Evolutionary conservation across 768 basidiomycete species (phyloP).

Genomic region (Leccinum fibrillosum): DNA sequence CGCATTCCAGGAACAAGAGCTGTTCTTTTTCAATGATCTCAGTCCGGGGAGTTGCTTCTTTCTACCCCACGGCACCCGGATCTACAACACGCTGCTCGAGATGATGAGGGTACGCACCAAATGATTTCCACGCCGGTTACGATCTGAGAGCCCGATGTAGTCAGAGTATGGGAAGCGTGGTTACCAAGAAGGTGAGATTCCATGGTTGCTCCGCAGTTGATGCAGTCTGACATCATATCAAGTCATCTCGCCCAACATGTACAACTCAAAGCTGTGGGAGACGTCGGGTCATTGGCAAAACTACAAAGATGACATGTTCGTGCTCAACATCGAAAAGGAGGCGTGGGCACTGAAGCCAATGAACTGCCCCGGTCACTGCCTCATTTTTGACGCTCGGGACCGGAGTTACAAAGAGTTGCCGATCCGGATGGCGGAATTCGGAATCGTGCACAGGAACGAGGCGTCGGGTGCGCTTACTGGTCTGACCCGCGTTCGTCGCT

Average conservation of each 20-base stretch:
- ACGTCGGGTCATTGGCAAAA: conserved; percentile 98
- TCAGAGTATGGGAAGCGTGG: conserved; percentile 92
- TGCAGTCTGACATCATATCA: conserved; percentile 10
- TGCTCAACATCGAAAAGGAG: conserved; percentile 92
- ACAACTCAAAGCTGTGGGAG: conserved; percentile 94
- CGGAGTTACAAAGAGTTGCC: conserved; percentile 94
- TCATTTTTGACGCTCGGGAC: conserved; percentile 94
- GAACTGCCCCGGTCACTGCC: conserved; percentile 98
- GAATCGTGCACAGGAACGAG: conserved; percentile 95
- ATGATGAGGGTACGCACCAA: conserved; percentile 72
- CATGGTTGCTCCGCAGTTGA: background rate
- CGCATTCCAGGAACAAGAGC: conserved; percentile 75
- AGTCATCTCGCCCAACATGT: conserved; percentile 99
- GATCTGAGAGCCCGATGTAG: conserved; percentile 36
- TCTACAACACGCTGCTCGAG: conserved; percentile 92
- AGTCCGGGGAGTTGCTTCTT: conserved; percentile 97
- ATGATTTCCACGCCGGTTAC: conserved; percentile 1
- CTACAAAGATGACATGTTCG: conserved; percentile 98
- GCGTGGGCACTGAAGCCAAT: conserved; percentile 96
- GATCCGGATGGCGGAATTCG: conserved; percentile 97
- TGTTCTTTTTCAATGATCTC: conserved; percentile 98
- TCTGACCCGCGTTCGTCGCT: conserved; percentile 87
- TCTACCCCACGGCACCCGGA: conserved; percentile 93
- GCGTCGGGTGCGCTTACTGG: conserved; percentile 93
- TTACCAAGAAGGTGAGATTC: conserved; percentile 77